Evolutionary conservation across 345 rosid genomes (phyloP), one percentile per base, ranked within the genome.

Genomic region (Stellera chamaejasme): DNA sequence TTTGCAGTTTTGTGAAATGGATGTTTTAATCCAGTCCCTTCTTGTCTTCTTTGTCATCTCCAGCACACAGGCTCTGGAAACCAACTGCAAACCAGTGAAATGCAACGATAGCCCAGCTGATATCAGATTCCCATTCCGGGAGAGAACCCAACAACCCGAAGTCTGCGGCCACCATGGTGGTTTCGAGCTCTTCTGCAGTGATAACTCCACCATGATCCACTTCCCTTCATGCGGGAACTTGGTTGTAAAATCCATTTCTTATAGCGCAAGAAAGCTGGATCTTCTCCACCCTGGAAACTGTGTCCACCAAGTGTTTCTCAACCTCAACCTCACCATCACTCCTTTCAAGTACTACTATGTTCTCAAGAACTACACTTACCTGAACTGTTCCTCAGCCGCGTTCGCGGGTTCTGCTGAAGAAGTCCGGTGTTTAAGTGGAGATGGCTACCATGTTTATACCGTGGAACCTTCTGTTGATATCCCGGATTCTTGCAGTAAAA

Each of bases 351-450:
- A 84, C 61, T 75, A 66, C 66, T 77, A 75, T 45, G 46, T 60
- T 26, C 61, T 79, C 42, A 77, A 60, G 72, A 72, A 69, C 50
- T 74, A 77, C 65, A 76, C 81, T 1, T 84, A 79, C 73, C 64
- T 84, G 48, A 81, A 77, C 45, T 84, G 92, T 61, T 81, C 92
- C 59, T 81, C 87, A 2, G 48, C 64, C 4, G 45, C 56, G 55
- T 61, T 73, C 26, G 25, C 79, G 0, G 41, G 63, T 50, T 43
- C 79, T 54, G 64, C 66, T 43, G 23, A 10, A 0, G 69, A 81
- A 60, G 44, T 84, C 28, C 74, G 80, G 10, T 84, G 92, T 68
- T 65, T 84, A 51, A 84, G 92, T 55, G 67, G 72, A 11, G n/a
- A 56, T 0, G 25, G 44, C 4, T 62, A 69, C 45, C 78, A 73